A percentile compares a stretch with the other conserved stretches of the same genome.
phyloP scores from a whole-genome alignment of 345 rosid species.

The Arabis alpina region DNA sequence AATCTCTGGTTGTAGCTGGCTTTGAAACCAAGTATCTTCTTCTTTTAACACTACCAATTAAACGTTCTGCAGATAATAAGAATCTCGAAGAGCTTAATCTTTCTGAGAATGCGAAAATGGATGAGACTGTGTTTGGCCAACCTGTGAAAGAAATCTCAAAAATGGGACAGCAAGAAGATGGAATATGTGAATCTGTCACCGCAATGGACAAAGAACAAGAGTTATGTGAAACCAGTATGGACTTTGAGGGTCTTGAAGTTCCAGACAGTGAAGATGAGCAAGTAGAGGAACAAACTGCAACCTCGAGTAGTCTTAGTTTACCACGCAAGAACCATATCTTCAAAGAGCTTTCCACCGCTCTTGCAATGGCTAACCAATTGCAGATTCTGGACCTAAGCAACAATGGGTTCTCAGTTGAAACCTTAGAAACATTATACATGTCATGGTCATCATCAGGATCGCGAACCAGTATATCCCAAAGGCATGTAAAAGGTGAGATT shows the following conservation, averaged over 20 bases:
- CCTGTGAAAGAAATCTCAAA: slow-evolving; percentile 38
- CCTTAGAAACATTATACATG: slow-evolving; percentile 54
- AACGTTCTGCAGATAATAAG: slow-evolving; percentile 56
- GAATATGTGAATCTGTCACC: slow-evolving; percentile 29
- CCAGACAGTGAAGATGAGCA: slow-evolving; percentile 87
- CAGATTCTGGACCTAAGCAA: slow-evolving; percentile 69
- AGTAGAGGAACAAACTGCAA: slow-evolving; percentile 47
- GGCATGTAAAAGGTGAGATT: slow-evolving; percentile 59
- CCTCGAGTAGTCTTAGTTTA: slow-evolving; percentile 49
- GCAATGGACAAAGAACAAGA: slow-evolving; percentile 31
- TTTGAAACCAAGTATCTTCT: background rate
- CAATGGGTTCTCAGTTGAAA: slow-evolving; percentile 61
- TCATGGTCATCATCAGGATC: slow-evolving; percentile 78
- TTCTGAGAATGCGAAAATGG: slow-evolving; percentile 54
- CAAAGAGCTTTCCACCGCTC: slow-evolving; percentile 62
- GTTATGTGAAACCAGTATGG: slow-evolving; percentile 46
- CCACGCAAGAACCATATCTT: slow-evolving; percentile 46
- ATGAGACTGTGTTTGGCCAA: slow-evolving; percentile 33
- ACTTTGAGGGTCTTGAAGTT: slow-evolving; percentile 63
- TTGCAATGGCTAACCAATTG: slow-evolving; percentile 65
- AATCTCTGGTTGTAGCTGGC: slow-evolving; percentile 15
- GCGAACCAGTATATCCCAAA: slow-evolving; percentile 50
- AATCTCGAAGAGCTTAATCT: slow-evolving; percentile 78
- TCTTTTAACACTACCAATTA: background rate
- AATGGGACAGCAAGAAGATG: slow-evolving; percentile 30